Evolutionary conservation across 139 green algal species (phyloP).

Genomic region (Nannochloris sp.): DNA sequence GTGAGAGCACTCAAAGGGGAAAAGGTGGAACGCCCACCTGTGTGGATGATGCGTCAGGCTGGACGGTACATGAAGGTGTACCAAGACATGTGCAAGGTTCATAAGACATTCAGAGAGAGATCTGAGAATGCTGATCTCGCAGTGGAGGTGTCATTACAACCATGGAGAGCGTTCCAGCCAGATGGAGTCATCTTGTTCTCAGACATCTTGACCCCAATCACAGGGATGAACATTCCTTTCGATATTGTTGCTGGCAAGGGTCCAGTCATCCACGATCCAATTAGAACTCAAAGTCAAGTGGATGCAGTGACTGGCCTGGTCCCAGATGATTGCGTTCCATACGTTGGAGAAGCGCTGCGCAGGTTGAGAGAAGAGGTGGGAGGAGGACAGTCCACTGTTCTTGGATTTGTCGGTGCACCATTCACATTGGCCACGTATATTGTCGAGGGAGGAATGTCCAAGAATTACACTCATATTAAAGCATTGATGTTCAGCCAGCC

Average conservation of each 20-base stretch:
- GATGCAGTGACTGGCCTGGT: conserved; percentile 63
- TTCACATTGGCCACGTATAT: conserved; percentile 95
- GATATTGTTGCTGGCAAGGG: conserved; percentile 76
- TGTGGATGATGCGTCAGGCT: conserved; percentile 99
- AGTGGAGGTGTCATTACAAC: conserved; percentile 86
- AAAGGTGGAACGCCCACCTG: conserved; percentile 69
- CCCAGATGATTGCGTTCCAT: conserved; percentile 59
- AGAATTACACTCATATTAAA: conserved; percentile 86
- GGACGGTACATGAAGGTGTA: conserved; percentile 95
- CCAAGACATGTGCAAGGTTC: conserved; percentile 86
- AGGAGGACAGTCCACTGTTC: conserved; percentile 57
- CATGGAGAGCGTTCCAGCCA: conserved; percentile 84
- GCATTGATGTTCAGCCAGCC: conserved; percentile 69
- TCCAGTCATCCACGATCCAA: conserved; percentile 82
- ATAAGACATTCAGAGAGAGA: conserved; percentile 83
- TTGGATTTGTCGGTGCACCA: conserved; percentile 88
- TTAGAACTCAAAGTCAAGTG: conserved; percentile 81
- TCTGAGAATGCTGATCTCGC: conserved; percentile 85
- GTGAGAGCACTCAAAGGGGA: conserved; percentile 73
- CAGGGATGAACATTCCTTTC: conserved; percentile 93
- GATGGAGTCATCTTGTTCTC: conserved; percentile 94
- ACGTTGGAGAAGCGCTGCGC: conserved; percentile 75
- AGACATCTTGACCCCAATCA: conserved; percentile 87
- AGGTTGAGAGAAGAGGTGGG: conserved; percentile 60
- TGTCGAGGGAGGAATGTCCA: conserved; percentile 75